phyloP scores from a whole-genome alignment of 2,329 filamentous ascomycete genomes.

The Metarhizium robertsii region DNA sequence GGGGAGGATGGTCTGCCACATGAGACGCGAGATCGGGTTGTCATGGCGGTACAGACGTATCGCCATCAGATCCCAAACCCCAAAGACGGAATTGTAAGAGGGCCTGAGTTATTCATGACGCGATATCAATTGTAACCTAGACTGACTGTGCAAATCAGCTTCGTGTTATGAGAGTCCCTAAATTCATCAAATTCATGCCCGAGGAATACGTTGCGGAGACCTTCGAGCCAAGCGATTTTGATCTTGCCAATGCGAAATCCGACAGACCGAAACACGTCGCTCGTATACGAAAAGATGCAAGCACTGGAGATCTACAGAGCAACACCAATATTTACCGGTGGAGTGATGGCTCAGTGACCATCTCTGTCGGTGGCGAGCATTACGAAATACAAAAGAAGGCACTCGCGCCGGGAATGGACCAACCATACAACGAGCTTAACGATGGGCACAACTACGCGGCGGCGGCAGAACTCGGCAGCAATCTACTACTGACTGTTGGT shows the following conservation, averaged over 20 bases:
- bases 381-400: slow-evolving; percentile 65
- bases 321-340: slow-evolving; percentile 68
- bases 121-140: too few species aligned
- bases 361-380: slow-evolving; percentile 66
- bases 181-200: slow-evolving; percentile 62
- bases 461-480: slow-evolving; percentile 58
- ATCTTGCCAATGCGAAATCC: slow-evolving; percentile 43
- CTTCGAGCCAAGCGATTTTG: slow-evolving; percentile 52
- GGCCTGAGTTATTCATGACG: neutral
- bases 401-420: slow-evolving; percentile 51
- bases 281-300: slow-evolving; percentile 59
- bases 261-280: slow-evolving; percentile 54
- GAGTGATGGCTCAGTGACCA: slow-evolving; percentile 70
- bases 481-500: slow-evolving; percentile 62
- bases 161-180: slow-evolving; percentile 61
- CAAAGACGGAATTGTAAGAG: slow-evolving; percentile 57
- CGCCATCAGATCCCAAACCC: slow-evolving; percentile 63
- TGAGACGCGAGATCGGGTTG: slow-evolving; percentile 43
- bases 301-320: slow-evolving; percentile 59
- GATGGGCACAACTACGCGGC: slow-evolving; percentile 72
- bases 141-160: slow-evolving; percentile 35
- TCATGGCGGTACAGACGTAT: slow-evolving; percentile 56
- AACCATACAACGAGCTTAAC: slow-evolving; percentile 55
- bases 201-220: slow-evolving; percentile 55
- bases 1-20: slow-evolving; percentile 35